A percentile compares a stretch with the other conserved stretches of the same genome.
phyloP scores from a whole-genome alignment of 1,284 basidiomycete species.

The Spongispora temasekensis region DNA sequence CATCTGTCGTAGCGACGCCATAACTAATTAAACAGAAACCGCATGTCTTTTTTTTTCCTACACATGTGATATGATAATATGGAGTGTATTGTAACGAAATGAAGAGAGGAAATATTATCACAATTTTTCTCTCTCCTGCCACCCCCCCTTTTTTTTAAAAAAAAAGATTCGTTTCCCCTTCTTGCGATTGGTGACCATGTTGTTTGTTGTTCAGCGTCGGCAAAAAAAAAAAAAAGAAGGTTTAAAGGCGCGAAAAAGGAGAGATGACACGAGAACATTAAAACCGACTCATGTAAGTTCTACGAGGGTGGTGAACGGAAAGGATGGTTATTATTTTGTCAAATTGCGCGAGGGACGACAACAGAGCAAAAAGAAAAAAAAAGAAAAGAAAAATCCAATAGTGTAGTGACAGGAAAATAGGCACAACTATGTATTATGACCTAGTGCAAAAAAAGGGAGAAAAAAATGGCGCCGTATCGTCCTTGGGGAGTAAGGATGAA shows the following conservation, averaged over 20 bases:
- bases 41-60: too few relatives aligned
- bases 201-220: too few relatives aligned
- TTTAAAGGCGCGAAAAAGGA: too few relatives aligned
- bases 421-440: slow-evolving; percentile 32
- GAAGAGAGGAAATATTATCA: too few relatives aligned
- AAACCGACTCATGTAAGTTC: slow-evolving; percentile 20
- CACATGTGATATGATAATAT: too few relatives aligned
- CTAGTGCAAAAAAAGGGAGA: slow-evolving; percentile 9
- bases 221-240: background rate
- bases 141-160: too few relatives aligned
- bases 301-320: slow-evolving; percentile 2
- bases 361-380: slow-evolving; percentile 31
- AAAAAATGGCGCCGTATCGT: slow-evolving; percentile 27
- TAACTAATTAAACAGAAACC: too few relatives aligned
- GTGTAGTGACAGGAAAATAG: slow-evolving; percentile 27
- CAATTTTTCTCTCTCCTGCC: too few relatives aligned
- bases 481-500: slow-evolving; percentile 22
- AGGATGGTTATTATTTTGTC: slow-evolving; percentile 28
- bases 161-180: background rate
- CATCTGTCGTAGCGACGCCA: too few relatives aligned
- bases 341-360: slow-evolving; percentile 16
- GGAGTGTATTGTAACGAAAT: too few relatives aligned
- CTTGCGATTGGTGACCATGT: background rate
- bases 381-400: slow-evolving; percentile 36
- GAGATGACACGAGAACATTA: slow-evolving; percentile 26